Evolutionary conservation across 2,329 filamentous ascomycete species (phyloP), one percentile per base, ranked within the genome.

Genomic region (Aschersonia sp.): DNA sequence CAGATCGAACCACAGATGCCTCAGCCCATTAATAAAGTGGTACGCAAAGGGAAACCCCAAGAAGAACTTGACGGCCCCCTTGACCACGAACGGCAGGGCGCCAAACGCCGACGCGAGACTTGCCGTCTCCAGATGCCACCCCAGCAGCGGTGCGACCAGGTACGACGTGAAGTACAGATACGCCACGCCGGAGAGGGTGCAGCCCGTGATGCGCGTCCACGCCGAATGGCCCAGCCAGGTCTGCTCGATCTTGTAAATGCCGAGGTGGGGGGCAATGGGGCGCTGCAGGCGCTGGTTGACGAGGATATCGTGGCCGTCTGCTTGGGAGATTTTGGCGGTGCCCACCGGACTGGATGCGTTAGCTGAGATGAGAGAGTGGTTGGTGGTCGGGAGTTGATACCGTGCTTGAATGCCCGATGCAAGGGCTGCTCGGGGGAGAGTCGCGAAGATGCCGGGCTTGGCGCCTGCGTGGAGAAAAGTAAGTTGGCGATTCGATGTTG

Each of bases 181-280:
- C 53, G 94, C 74, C 45, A 72, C 68, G 54, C 83, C 85, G 51
- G 81, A 82, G 55, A 94, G 75, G 51, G 74, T 66, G 61, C 75
- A 69, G 59, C 87, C 89, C n/a, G 87, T 91, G 70, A 95, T 80
- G 60, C 89, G 88, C 72, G 89, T 85, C 68, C 86, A 75, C 55
- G 75, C 74, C 50, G 73, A 80, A 57, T 80, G 82, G 56, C 75
- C 74, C 66, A 86, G 82, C 83, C 82, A 95, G 58, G 87, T 92
- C 69, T 96, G 85, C 66, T 87, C 80, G 51, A 84, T 78, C 65
- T 80, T 77, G 80, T 96, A 96, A 77, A 94, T 89, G 60, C 70
- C 65, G 53, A 96, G 78, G 64, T 96, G 89, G 48, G 89, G 89
- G 44, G 87, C 77, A 58, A 95, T 75, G 62, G 89, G 89, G 47